These are phyloP conservation scores for Echites panduratus DNA, from an alignment of 257 asterid species.

Conservation along the genomic window DNA sequence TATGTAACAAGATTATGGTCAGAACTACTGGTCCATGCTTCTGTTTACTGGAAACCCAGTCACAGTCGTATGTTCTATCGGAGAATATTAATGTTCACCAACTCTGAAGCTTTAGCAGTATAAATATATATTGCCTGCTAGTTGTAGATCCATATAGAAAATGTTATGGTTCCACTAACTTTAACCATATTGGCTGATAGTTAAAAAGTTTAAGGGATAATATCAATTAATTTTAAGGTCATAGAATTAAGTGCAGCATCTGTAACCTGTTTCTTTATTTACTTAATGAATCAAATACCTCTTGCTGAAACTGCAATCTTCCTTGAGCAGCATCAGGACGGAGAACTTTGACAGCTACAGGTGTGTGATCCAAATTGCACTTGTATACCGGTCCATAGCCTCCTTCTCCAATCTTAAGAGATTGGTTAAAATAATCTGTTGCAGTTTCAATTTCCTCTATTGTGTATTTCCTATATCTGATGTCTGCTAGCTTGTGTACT, in stretches of 20 bases:
- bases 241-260: neutral
- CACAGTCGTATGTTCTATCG: too few relatives aligned
- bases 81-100: too few relatives aligned
- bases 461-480: constrained; percentile 68
- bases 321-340: constrained; percentile 97
- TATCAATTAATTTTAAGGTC: too few relatives aligned
- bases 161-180: too few relatives aligned
- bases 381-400: constrained; percentile 94
- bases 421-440: constrained; percentile 59
- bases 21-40: too few relatives aligned
- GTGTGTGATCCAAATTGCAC: constrained; percentile 82
- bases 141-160: too few relatives aligned
- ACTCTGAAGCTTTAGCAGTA: too few relatives aligned
- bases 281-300: constrained; percentile 38
- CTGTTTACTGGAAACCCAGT: too few relatives aligned
- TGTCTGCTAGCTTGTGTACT: constrained; percentile 20
- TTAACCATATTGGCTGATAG: too few relatives aligned
- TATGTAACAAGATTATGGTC: too few relatives aligned
- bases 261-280: neutral
- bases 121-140: too few relatives aligned
- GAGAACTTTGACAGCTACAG: constrained; percentile 91
- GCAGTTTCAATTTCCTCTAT: constrained; percentile 91
- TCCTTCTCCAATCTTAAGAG: constrained; percentile 89
- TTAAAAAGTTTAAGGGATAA: too few relatives aligned
- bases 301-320: constrained; percentile 90